Evolutionary conservation across 2,329 filamentous ascomycete species (phyloP), one percentile per base, ranked within the genome.

Genomic region (Alternaria gansuensis): DNA sequence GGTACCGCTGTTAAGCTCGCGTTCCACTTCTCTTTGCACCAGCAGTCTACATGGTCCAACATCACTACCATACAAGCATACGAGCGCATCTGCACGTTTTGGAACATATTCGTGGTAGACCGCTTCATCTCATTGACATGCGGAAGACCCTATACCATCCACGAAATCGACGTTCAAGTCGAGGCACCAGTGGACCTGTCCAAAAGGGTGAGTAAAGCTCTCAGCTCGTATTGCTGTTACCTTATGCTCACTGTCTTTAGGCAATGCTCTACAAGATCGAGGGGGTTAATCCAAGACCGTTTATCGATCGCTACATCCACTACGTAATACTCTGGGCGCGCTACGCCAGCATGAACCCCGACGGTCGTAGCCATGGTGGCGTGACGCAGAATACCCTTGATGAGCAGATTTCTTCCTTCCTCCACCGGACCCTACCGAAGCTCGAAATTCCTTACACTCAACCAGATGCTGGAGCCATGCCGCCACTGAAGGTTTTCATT

Each of bases 41-140:
- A 69, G 10, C 68, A 73, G 28, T 64, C 62, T 2, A 66, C 64
- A 4, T 69, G 66, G 64, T 6, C 50, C n/a, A 50, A 63, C 37
- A 26, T 64, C 39, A 49, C 59, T 29, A 14, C 62, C 40, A 13
- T 66, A 40, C 58, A 70, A 23, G 57, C 60, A 9, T 69, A 71
- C 41, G 63, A 67, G 59, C 69, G 66, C 8, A 57, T 71, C 34
- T 68, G 66, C 40, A 62, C 71, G 0, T 75, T 76, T 49, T 76
- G 74, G 73, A 70, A 65, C 5, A 45, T 73, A 1, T 67, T 70
- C 24, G 61, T 71, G 14, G 37, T 63, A 10, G 74, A 76, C 45
- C 69, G 68, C 17, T 65, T 66, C 7, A 73, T 75, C 37, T 69
- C 73, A 0, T 50, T 74, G 11, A 70, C 72, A 11, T 76, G 72